Evolutionary conservation across 331 rosid genomes (phyloP).

Genomic region (Stylosanthes scabra): DNA sequence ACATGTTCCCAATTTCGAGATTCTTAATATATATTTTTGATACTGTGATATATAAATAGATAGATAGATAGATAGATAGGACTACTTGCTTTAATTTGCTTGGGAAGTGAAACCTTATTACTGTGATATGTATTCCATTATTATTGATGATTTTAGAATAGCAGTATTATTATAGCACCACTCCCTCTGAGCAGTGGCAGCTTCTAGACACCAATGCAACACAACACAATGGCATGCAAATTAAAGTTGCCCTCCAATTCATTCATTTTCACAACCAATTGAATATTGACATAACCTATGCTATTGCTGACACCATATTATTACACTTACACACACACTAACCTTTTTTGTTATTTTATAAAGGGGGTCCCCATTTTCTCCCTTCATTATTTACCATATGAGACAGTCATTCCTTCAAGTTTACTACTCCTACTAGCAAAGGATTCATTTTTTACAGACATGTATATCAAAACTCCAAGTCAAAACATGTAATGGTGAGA

Average conservation of each 20-base stretch:
- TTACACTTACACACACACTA: constrained; percentile 30
- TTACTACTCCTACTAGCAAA: neutral
- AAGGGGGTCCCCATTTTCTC: constrained; percentile 49
- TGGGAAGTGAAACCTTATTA: constrained; percentile 37
- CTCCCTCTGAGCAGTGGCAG: constrained; percentile 3
- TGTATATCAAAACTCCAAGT: neutral
- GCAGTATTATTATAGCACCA: too few species aligned
- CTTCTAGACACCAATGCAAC: constrained; percentile 20
- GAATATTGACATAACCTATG: constrained; percentile 25
- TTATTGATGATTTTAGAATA: neutral
- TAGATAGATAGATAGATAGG: neutral
- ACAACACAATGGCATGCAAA: constrained; percentile 22
- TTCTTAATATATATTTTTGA: neutral
- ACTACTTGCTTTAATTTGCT: constrained; percentile 34
- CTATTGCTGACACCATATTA: constrained; percentile 42
- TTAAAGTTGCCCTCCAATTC: constrained; percentile 21
- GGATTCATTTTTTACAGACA: neutral
- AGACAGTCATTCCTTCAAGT: constrained; percentile 24
- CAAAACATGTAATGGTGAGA: neutral
- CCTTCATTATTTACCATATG: constrained; percentile 34
- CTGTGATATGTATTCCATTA: neutral
- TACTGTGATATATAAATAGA: neutral
- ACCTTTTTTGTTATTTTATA: constrained; percentile 41
- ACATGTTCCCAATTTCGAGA: constrained; percentile 57
- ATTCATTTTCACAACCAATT: constrained; percentile 41